A percentile compares a stretch with the other conserved stretches of the same genome.
Conservation (phyloP, 495 filamentous ascomycete genomes). For the Tuber indicum region DNA sequence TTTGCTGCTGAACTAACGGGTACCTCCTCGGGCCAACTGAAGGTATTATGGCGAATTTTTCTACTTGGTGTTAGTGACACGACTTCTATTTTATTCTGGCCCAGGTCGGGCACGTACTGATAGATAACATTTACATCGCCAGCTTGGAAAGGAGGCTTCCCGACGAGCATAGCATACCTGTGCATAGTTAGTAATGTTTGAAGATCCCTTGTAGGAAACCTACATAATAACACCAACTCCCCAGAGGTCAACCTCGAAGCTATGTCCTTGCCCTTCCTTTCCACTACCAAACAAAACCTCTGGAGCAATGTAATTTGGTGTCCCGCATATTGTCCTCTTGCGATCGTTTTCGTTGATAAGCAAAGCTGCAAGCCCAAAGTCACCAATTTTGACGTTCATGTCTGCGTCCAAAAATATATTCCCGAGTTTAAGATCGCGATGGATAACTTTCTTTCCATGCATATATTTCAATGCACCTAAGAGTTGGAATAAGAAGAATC, state of each 20-base stretch:
- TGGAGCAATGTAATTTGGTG: constrained; percentile 96
- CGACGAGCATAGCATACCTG: constrained; percentile 70
- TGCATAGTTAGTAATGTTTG: constrained; percentile 2
- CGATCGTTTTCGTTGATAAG: constrained; percentile 77
- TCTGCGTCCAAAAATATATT: constrained; percentile 92
- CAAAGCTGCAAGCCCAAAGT: constrained; percentile 94
- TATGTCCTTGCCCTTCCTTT: constrained; percentile 39
- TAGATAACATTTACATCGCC: constrained; percentile 83
- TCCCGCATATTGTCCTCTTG: constrained; percentile 89
- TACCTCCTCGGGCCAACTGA: constrained; percentile 38
- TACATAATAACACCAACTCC: constrained; percentile 93
- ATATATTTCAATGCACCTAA: constrained; percentile 96
- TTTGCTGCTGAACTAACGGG: constrained; percentile 51
- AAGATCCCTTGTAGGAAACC: constrained; percentile 35
- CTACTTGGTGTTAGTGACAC: constrained; percentile 32
- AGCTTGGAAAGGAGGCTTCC: constrained; percentile 83
- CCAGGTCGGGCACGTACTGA: constrained; percentile 40
- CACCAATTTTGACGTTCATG: constrained; percentile 97
- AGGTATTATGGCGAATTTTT: constrained; percentile 37
- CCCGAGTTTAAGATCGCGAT: constrained; percentile 95
- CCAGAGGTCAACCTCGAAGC: constrained; percentile 83
- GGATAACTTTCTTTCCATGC: constrained; percentile 87
- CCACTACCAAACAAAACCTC: constrained; percentile 56
- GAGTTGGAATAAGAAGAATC: constrained; percentile 87
- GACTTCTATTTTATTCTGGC: constrained; percentile 12